These are phyloP conservation scores for Adansonia digitata DNA, from an alignment of 345 rosid species.

Conservation along the genomic window DNA sequence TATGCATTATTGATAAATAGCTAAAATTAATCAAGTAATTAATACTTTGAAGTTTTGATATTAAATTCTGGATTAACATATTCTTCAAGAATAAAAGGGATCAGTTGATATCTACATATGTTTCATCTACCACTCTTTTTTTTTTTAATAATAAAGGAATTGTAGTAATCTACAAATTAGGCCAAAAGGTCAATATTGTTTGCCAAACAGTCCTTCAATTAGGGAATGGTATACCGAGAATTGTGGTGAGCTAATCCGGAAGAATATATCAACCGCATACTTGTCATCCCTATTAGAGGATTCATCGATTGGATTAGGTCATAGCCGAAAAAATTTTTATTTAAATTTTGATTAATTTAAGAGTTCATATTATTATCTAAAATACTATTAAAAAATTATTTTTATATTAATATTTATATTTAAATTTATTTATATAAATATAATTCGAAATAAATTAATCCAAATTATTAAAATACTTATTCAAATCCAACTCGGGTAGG, in stretches of 20 bases:
- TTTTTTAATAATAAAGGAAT: neutral
- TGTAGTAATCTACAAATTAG: constrained; percentile 11
- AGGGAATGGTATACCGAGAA: neutral
- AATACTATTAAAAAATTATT: no score
- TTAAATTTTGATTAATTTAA: no score
- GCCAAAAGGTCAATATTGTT: constrained; percentile 20
- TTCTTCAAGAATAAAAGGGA: neutral
- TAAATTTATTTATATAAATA: no score
- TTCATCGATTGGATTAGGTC: no score
- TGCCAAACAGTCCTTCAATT: constrained; percentile 10
- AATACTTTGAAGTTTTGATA: neutral
- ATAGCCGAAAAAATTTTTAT: no score
- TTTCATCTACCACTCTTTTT: neutral
- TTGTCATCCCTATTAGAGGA: no score
- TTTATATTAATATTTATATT: no score
- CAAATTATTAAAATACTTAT: no score
- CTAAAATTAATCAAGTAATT: neutral
- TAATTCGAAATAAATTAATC: no score
- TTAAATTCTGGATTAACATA: neutral
- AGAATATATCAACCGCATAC: constrained; percentile 19
- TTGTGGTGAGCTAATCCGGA: constrained; percentile 12
- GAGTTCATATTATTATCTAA: no score
- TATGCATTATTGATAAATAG: neutral
- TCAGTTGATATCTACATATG: no score
- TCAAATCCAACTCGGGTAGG: no score